These are phyloP conservation scores for Podaxis pistillaris DNA, from an alignment of 768 basidiomycete genomes.

Conservation along the genomic window DNA sequence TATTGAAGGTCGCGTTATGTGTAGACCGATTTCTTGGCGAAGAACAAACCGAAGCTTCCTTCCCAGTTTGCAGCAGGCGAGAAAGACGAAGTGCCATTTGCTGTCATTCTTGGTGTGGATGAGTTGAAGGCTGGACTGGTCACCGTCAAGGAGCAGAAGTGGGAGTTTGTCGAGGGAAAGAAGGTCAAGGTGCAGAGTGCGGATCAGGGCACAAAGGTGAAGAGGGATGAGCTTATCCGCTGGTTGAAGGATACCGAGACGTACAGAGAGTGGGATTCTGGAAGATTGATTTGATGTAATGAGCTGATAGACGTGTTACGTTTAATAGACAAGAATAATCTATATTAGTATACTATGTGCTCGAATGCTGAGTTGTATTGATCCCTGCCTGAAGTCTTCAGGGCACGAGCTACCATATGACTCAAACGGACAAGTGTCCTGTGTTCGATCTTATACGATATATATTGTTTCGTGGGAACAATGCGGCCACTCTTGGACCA, in stretches of 20 bases:
- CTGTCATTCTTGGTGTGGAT: slow-evolving; percentile 84
- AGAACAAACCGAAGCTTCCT: slow-evolving; percentile 85
- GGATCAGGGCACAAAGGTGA: slow-evolving; percentile 66
- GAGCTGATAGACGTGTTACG: neutral
- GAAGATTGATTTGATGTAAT: slow-evolving; percentile 21
- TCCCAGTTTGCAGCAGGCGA: slow-evolving; percentile 90
- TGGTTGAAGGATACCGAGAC: slow-evolving; percentile 58
- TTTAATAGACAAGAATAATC: neutral
- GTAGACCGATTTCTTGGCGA: slow-evolving; percentile 90
- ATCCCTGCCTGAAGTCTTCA: too few relatives aligned
- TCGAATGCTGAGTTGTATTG: neutral
- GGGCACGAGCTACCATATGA: too few relatives aligned
- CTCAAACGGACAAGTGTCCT: too few relatives aligned
- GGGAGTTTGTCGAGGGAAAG: slow-evolving; percentile 72
- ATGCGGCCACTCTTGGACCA: too few relatives aligned
- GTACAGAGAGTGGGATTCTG: slow-evolving; percentile 42
- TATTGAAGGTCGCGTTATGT: neutral
- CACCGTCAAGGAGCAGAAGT: slow-evolving; percentile 87
- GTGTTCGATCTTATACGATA: too few relatives aligned
- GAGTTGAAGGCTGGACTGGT: slow-evolving; percentile 85
- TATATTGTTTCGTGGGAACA: too few relatives aligned
- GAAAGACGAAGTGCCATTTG: slow-evolving; percentile 90
- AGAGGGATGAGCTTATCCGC: slow-evolving; percentile 54
- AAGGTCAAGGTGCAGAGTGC: slow-evolving; percentile 63
- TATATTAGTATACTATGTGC: neutral